Evolutionary conservation across 1,139 yeast genomes (phyloP).

Genomic region (Sugiyamaella paludigena): DNA sequence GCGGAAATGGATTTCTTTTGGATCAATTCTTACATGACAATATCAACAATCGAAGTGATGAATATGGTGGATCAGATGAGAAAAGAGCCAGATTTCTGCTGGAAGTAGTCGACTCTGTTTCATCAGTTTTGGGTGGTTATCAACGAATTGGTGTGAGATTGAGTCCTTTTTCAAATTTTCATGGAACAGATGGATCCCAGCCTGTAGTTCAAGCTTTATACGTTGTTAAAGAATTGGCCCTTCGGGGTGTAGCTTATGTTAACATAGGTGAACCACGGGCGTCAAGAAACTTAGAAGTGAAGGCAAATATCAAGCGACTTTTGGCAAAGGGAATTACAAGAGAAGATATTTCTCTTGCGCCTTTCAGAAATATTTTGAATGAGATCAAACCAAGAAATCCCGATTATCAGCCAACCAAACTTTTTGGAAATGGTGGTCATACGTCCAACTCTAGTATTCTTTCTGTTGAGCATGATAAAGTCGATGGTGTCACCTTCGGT

Average conservation of each 20-base stretch:
- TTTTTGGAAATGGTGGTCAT: slow-evolving; percentile 39
- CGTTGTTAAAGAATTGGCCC: slow-evolving; percentile 29
- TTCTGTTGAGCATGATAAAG: slow-evolving; percentile 32
- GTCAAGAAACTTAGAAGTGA: slow-evolving; percentile 18
- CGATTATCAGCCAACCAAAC: background rate
- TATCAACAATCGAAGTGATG: slow-evolving; percentile 57
- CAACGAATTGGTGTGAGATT: slow-evolving; percentile 53
- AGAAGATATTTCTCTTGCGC: slow-evolving; percentile 2
- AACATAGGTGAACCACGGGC: slow-evolving; percentile 51
- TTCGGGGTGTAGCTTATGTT: slow-evolving; percentile 46
- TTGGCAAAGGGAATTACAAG: slow-evolving; percentile 6
- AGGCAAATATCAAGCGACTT: slow-evolving; percentile 13
- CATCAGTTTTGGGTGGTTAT: slow-evolving; percentile 55
- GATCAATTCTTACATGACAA: slow-evolving; percentile 54
- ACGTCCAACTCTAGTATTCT: slow-evolving; percentile 44
- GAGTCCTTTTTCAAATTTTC: slow-evolving; percentile 48
- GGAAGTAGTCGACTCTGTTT: slow-evolving; percentile 51
- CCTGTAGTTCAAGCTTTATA: slow-evolving; percentile 24
- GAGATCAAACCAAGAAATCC: background rate
- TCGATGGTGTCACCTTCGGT: slow-evolving; percentile 46
- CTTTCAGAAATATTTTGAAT: background rate
- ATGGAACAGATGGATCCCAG: slow-evolving; percentile 33
- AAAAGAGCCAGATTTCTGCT: slow-evolving; percentile 56
- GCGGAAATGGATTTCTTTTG: slow-evolving; percentile 62
- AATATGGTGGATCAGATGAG: slow-evolving; percentile 62